Evolutionary conservation across 2,329 filamentous ascomycete genomes (phyloP).

Genomic region (Xylaria sp.): DNA sequence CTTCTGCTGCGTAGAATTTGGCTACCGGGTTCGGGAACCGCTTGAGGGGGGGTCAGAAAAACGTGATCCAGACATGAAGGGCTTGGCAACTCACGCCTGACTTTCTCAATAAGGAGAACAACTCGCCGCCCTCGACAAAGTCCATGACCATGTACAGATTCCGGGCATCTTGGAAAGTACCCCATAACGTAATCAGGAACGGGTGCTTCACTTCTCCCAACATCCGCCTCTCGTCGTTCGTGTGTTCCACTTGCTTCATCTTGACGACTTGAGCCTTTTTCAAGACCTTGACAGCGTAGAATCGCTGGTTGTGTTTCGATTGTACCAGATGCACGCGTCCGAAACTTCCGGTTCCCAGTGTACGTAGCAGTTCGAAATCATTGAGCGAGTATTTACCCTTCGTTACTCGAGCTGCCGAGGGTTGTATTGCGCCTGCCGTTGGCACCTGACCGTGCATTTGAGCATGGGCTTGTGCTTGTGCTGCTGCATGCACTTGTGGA

Average conservation of each 20-base stretch:
- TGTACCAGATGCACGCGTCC: conserved; percentile 94
- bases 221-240: conserved; percentile 96
- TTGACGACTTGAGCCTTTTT: conserved; percentile 98
- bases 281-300: conserved; percentile 96
- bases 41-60: conserved; percentile 44
- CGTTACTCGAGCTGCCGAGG: conserved; percentile 58
- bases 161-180: conserved; percentile 90
- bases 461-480: conserved; percentile 16
- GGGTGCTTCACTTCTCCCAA: conserved; percentile 94
- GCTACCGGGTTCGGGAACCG: conserved; percentile 97
- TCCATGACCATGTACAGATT: conserved; percentile 99
- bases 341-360: conserved; percentile 93
- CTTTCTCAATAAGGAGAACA: conserved; percentile 92
- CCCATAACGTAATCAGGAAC: conserved; percentile 96
- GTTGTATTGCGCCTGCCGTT: conserved; percentile 25
- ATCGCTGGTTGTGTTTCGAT: conserved; percentile 95
- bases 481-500: conserved; percentile 24
- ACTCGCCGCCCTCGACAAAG: conserved; percentile 95
- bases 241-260: conserved; percentile 99
- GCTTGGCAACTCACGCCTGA: conserved; percentile 62
- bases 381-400: conserved; percentile 95
- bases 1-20: conserved; percentile 98
- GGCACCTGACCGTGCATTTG: conserved; percentile 26
- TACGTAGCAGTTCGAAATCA: conserved; percentile 87
- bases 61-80: neutral